These are phyloP conservation scores for Tulasnella sp. DNA, from an alignment of 768 basidiomycete species.

Conservation along the genomic window DNA sequence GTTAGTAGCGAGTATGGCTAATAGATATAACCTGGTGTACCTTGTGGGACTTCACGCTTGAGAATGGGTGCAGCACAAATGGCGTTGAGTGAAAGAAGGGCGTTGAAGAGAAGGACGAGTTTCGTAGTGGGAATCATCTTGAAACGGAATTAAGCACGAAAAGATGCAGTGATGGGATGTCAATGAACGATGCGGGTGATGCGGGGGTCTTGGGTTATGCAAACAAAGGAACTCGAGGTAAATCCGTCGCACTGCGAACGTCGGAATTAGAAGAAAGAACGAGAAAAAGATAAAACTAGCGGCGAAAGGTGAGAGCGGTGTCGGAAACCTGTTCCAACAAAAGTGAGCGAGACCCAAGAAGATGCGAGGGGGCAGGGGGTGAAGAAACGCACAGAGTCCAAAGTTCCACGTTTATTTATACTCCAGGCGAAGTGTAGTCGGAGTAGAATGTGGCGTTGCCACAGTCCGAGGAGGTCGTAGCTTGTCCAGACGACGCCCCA, in stretches of 20 bases:
- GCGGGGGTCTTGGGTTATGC: too few species aligned
- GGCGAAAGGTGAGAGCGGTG: not conserved
- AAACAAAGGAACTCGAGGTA: too few species aligned
- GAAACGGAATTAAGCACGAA: not conserved
- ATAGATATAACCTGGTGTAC: slow-evolving; percentile 26
- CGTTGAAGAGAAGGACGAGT: slow-evolving; percentile 28
- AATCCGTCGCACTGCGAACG: not conserved
- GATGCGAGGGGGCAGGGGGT: not conserved
- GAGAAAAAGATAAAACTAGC: not conserved
- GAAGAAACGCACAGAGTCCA: too few species aligned
- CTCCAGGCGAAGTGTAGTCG: too few species aligned
- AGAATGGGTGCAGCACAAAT: slow-evolving; percentile 30
- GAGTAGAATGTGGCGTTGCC: too few species aligned
- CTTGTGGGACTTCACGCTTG: slow-evolving; percentile 53
- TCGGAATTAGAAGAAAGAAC: not conserved
- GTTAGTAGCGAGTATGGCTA: not conserved
- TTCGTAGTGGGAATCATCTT: slow-evolving; percentile 30
- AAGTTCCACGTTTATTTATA: too few species aligned
- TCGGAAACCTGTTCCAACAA: slow-evolving; percentile 15
- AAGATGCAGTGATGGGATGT: not conserved
- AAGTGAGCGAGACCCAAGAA: not conserved
- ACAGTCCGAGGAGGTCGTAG: too few species aligned
- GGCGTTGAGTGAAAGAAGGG: slow-evolving; percentile 27
- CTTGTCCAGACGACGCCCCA: too few species aligned
- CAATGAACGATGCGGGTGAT: not conserved